Evolutionary conservation across 1,284 basidiomycete genomes (phyloP).

Genomic region (Microbotryum violaceum): DNA sequence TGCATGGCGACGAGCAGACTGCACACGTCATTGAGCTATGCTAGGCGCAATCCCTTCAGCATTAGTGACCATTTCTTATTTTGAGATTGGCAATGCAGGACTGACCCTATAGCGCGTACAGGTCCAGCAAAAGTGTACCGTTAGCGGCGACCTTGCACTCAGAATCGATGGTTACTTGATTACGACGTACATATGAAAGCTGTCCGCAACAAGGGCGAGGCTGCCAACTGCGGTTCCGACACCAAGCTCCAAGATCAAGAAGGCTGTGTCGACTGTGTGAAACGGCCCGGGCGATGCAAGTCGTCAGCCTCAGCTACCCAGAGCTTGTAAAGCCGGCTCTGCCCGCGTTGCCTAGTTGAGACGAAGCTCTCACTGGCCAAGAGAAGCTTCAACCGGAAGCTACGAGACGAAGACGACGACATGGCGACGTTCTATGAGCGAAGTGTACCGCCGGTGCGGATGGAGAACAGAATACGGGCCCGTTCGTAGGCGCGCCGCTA

Average conservation of each 20-base stretch:
- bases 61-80: conserved; percentile 22
- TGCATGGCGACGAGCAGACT: conserved; percentile 91
- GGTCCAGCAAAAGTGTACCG: background rate
- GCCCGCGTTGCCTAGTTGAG: too few species aligned
- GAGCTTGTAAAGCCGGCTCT: conserved; percentile 8
- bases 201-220: conserved; percentile 72
- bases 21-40: conserved; percentile 60
- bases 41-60: conserved; percentile 18
- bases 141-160: background rate
- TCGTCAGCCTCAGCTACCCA: conserved; percentile 40
- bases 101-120: conserved; percentile 1
- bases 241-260: conserved; percentile 89
- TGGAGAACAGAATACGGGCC: too few species aligned
- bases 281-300: conserved; percentile 54
- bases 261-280: conserved; percentile 63
- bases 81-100: conserved; percentile 1
- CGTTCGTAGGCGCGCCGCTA: too few species aligned
- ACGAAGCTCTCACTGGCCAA: conserved; percentile 15
- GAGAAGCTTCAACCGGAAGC: conserved; percentile 28
- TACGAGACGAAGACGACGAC: too few species aligned
- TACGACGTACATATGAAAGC: conserved; percentile 80
- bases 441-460: too few species aligned
- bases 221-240: conserved; percentile 49
- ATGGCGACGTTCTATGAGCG: too few species aligned
- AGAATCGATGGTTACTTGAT: background rate